phyloP scores from a whole-genome alignment of 352 stramenopile genomes.

The Phytophthora colocasiae region DNA sequence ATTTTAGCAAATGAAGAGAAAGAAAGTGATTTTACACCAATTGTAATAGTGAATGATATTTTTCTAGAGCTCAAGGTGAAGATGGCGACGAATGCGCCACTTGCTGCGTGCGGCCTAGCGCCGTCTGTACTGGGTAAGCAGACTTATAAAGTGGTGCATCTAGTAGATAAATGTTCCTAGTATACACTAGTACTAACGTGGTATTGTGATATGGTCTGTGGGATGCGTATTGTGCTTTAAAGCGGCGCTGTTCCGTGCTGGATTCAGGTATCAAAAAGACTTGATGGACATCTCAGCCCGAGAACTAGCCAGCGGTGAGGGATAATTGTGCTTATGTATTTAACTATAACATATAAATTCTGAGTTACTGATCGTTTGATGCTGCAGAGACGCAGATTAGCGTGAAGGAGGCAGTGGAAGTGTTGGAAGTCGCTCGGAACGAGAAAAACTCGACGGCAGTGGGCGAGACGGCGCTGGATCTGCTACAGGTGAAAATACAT shows the following conservation, averaged over 20 bases:
- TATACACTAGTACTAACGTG: constrained; percentile 5
- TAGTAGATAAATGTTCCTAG: neutral
- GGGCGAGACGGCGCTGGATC: constrained; percentile 50
- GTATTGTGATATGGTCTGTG: neutral
- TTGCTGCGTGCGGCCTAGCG: constrained; percentile 64
- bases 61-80: constrained; percentile 15
- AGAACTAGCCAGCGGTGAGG: constrained; percentile 63
- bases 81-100: constrained; percentile 37
- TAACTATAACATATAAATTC: neutral
- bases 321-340: neutral
- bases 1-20: constrained; percentile 37
- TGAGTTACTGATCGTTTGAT: neutral
- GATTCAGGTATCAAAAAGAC: constrained; percentile 68
- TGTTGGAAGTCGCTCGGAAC: constrained; percentile 31
- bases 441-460: constrained; percentile 16
- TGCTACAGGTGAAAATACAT: constrained; percentile 44
- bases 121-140: constrained; percentile 61
- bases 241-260: constrained; percentile 67
- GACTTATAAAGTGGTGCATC: neutral
- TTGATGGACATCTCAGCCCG: constrained; percentile 54
- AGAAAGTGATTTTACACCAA: constrained; percentile 4
- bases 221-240: neutral
- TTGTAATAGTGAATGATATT: neutral
- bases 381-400: constrained; percentile 51
- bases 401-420: constrained; percentile 44